Evolutionary conservation across 225 moss, liverwort and hornwort species (phyloP).

Genomic region (Bryoerythrophyllum caledonicum): DNA sequence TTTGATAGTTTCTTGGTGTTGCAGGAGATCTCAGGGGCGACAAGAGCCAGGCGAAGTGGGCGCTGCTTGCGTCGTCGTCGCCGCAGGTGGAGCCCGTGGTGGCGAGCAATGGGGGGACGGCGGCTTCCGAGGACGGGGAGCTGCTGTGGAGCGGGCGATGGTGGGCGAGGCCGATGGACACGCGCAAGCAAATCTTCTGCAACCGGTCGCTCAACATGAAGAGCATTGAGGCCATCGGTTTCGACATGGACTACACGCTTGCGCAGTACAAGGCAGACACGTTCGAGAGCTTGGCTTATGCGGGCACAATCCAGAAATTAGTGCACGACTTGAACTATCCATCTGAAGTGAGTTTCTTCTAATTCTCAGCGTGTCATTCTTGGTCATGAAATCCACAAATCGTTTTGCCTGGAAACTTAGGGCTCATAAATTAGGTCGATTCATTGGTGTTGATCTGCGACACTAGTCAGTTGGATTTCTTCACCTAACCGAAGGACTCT

Average conservation of each 20-base stretch:
- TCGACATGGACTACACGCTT: slow-evolving; percentile 99
- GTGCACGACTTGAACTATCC: slow-evolving; percentile 82
- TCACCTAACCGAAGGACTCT: not conserved
- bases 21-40: slow-evolving; percentile 34
- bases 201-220: slow-evolving; percentile 93
- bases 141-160: slow-evolving; percentile 45
- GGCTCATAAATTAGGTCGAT: not conserved
- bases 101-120: slow-evolving; percentile 29
- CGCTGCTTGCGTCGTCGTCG: slow-evolving; percentile 23
- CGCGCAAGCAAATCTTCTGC: slow-evolving; percentile 80
- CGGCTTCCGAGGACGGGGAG: slow-evolving; percentile 36
- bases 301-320: slow-evolving; percentile 80
- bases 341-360: slow-evolving; percentile 52
- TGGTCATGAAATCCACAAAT: not conserved
- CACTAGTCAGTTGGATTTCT: not conserved
- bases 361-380: not conserved
- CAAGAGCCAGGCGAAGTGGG: slow-evolving; percentile 34
- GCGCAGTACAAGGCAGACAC: slow-evolving; percentile 95
- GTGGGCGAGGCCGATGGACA: slow-evolving; percentile 64
- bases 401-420: not conserved
- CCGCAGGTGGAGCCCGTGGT: slow-evolving; percentile 41
- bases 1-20: not conserved
- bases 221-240: slow-evolving; percentile 93
- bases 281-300: slow-evolving; percentile 87
- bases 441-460: not conserved